A percentile compares a stretch with the other conserved stretches of the same genome.
phyloP scores from a whole-genome alignment of 306 rosid species.

The Dalbergia cochinchinensis region DNA sequence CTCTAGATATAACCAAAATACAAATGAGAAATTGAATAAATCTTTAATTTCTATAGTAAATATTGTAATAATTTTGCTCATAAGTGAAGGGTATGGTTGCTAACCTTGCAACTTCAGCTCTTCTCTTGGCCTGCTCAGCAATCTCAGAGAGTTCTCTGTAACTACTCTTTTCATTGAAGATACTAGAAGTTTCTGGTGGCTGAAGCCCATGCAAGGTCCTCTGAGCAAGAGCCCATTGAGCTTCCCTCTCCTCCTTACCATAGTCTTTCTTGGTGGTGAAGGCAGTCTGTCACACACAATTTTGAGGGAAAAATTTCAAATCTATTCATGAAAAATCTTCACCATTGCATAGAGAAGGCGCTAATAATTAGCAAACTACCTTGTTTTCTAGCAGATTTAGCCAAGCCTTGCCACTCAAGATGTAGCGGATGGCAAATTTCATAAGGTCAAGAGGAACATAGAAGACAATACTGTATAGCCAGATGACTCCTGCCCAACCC shows the following conservation, averaged over 20 bases:
- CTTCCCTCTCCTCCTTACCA: slow-evolving; percentile 94
- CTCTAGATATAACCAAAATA: background rate
- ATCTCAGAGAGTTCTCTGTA: slow-evolving; percentile 96
- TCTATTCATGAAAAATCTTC: slow-evolving; percentile 13
- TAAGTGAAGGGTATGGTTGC: background rate
- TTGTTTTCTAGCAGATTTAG: slow-evolving; percentile 84
- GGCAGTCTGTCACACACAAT: slow-evolving; percentile 73
- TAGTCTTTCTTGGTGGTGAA: slow-evolving; percentile 99
- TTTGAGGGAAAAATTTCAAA: slow-evolving; percentile 34
- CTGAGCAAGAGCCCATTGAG: slow-evolving; percentile 99
- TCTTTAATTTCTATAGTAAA: background rate
- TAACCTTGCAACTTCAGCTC: slow-evolving; percentile 99
- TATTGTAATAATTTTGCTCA: background rate
- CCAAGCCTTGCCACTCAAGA: slow-evolving; percentile 99
- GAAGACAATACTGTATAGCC: slow-evolving; percentile 92
- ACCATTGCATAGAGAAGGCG: slow-evolving; percentile 15
- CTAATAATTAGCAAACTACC: slow-evolving; percentile 51
- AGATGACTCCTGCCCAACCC: slow-evolving; percentile 99
- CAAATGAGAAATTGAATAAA: background rate
- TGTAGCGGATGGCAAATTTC: slow-evolving; percentile 87
- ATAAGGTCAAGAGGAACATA: slow-evolving; percentile 81
- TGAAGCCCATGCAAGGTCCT: slow-evolving; percentile 97
- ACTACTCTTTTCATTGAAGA: slow-evolving; percentile 86
- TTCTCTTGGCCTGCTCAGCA: slow-evolving; percentile 97
- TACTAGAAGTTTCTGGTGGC: slow-evolving; percentile 67